Conservation (phyloP, 352 stramenopile genomes). For the Pythium scleroteichum region DNA sequence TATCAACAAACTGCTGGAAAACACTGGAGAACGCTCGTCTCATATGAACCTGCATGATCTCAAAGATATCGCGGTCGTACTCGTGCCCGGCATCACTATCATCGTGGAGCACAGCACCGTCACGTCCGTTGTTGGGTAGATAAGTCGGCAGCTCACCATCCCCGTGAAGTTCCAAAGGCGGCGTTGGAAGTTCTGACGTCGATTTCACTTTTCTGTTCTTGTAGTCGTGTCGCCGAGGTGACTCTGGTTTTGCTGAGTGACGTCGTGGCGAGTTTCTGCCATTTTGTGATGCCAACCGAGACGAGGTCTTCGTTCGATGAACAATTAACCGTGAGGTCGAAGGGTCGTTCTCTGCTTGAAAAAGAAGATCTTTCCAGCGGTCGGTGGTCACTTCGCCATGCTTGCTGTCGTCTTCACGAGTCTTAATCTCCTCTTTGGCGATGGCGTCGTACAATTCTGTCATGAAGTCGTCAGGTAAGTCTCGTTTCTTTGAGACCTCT, state of each 20-base stretch:
- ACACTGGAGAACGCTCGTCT: conserved; percentile 65
- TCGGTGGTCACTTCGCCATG: conserved; percentile 77
- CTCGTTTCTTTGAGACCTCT: conserved; percentile 75
- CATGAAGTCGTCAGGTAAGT: conserved; percentile 75
- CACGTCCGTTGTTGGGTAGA: not conserved
- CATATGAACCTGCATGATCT: conserved; percentile 53
- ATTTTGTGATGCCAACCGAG: conserved; percentile 2
- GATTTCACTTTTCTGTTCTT: conserved; percentile 19
- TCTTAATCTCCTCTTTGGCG: conserved; percentile 76
- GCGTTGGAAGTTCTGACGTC: not conserved
- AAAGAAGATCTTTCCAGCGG: conserved; percentile 78
- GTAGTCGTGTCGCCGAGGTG: conserved; percentile 7
- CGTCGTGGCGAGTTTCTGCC: conserved; percentile 20
- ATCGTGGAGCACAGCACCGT: not conserved
- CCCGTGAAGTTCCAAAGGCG: not conserved
- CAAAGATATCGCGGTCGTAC: conserved; percentile 76
- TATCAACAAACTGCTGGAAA: conserved; percentile 70
- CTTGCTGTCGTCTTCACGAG: conserved; percentile 77
- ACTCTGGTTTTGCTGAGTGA: conserved; percentile 7
- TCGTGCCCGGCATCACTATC: conserved; percentile 33
- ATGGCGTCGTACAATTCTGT: conserved; percentile 77
- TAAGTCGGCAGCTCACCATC: not conserved
- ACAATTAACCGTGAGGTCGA: conserved; percentile 64
- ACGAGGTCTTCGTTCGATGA: conserved; percentile 3
- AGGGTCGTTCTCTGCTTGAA: conserved; percentile 68